phyloP scores from a whole-genome alignment of 805 yeast species.

The Millerozyma miso region DNA sequence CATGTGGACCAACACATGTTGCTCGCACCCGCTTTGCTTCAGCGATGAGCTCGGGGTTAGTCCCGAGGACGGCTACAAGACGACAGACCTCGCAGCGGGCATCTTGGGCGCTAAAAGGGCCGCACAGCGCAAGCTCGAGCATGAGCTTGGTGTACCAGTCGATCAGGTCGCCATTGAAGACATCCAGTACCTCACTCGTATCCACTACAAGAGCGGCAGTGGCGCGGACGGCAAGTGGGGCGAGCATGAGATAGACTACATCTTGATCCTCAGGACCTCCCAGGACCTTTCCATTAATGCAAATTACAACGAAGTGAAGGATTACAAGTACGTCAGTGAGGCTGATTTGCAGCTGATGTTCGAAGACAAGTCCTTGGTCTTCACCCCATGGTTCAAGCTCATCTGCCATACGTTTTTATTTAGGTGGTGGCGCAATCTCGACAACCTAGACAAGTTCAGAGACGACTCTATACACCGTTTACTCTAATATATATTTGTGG shows the following conservation, averaged over 20 bases:
- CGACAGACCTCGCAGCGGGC: constrained; percentile 48
- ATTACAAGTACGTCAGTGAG: constrained; percentile 66
- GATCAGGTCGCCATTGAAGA: constrained; percentile 57
- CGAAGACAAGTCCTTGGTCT: constrained; percentile 55
- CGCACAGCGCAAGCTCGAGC: constrained; percentile 87
- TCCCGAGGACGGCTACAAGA: constrained; percentile 8
- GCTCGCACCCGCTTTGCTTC: constrained; percentile 93
- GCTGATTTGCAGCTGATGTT: constrained; percentile 74
- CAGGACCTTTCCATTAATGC: constrained; percentile 53
- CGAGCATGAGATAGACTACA: constrained; percentile 96
- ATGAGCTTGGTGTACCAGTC: constrained; percentile 81
- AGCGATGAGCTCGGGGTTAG: constrained; percentile 68
- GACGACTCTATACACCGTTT: constrained; percentile 48
- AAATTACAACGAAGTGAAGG: constrained; percentile 76
- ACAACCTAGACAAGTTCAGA: constrained; percentile 48
- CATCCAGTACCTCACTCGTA: constrained; percentile 84
- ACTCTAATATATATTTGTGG: constrained; percentile 22
- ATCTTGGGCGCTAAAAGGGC: constrained; percentile 80
- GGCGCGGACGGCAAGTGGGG: constrained; percentile 84
- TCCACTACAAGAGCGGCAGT: constrained; percentile 84
- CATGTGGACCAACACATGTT: constrained; percentile 99
- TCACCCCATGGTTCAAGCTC: constrained; percentile 98
- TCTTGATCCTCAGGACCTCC: constrained; percentile 65
- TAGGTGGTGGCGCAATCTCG: constrained; percentile 88
- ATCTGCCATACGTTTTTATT: constrained; percentile 89